Base-by-base conservation (phyloP, 768 basidiomycete genomes). In the Termitomyces titanicus region DNA sequence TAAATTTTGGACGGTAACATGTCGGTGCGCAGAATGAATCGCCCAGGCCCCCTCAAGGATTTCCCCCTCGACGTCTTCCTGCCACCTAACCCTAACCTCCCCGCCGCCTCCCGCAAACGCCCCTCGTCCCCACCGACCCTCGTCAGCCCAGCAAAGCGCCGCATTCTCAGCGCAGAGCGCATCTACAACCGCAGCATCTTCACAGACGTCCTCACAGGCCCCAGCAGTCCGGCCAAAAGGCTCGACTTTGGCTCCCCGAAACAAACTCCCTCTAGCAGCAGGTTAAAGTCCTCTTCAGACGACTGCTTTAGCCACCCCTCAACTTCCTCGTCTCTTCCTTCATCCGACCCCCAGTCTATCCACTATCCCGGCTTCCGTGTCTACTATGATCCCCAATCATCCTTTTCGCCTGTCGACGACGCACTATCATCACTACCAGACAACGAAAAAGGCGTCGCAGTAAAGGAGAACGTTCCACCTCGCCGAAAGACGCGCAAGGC, bases 321-420 rank as follows among this genome's bases (percentile, higher is more conserved):
- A 18, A 33, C 47, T 44, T 62, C 62, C 40, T 64, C 66, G 18
- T 59, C 65, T 47, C 33, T 24, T 43, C 61, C 67, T 50, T 71
- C 67, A 37, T 78, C 73, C 54, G 76, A 85, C 63, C 78, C 77
- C 1, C 74, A 78, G 43, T 86, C 84, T 15, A 72, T 78, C 37
- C 86, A 88, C 61, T 86, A 85, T 65, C 87, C 87, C 12, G 86
- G 86, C 15, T 88, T 88, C 61, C 67, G 71, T 37, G 77, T 87
- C 42, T 77, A 79, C 62, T 78, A 71, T 62, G 86, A 88, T 60
- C 61, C 72, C n/a, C 64, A 72, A 47, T n/a, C 55, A 22, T 33
- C 57, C n/a, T n/a, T n/a, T 7, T 47, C 64, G 11, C 39, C 57
- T 17, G 27, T 60, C n/a, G 42, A 53, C 38, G 38, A 53, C 38